Evolutionary conservation across 139 green algal species (phyloP), one percentile per base, ranked within the genome.

Genomic region (Chlorella vulgaris): DNA sequence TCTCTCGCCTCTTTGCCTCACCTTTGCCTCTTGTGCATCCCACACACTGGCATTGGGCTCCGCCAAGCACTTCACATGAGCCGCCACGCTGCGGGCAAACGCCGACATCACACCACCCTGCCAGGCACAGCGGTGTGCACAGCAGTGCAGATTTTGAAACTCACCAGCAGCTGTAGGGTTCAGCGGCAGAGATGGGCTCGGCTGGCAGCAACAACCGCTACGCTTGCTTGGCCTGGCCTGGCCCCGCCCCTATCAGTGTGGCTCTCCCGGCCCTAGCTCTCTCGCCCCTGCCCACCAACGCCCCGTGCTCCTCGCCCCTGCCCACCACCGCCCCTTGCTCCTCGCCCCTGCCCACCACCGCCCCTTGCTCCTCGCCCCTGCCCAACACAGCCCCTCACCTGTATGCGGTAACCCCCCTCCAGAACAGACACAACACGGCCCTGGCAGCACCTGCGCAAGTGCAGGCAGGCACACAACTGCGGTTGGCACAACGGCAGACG

Each of bases 401-500:
- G 90, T 39, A 97, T 93, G 83, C 94, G 92, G 89, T 98, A 98
- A 7, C 95, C 95, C 18, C 95, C 95, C 85, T 98, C 95, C 50
- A 98, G 86, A 21, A 92, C 92, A 13, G 81, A 93, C 43, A 98
- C 94, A 4, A 98, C 67, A 1, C 95, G 90, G 0, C 95, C 95
- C 0, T 84, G 36, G 86, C 93, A 97, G 86, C 89, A 95, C 61
- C 86, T 90, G 90, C 82, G 21, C 21, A 29, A 39, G 62, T 13
- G 29, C n/a, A 69, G 7, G 19, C 58, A 35, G 58, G 21, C 19
- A 29, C 29, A 24, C 58, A 6, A 69, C 7, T 22, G 62, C n/a
- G 28, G 26, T 40, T 24, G 5, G 55, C 5, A n/a, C 15, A 31
- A 21, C 47, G 13, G 47, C 47, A 10, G 47, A 10, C 47, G 15